Evolutionary conservation across 208 protist genomes (phyloP), one percentile per base, ranked within the genome.

Genomic region (Crithidia expoeki): DNA sequence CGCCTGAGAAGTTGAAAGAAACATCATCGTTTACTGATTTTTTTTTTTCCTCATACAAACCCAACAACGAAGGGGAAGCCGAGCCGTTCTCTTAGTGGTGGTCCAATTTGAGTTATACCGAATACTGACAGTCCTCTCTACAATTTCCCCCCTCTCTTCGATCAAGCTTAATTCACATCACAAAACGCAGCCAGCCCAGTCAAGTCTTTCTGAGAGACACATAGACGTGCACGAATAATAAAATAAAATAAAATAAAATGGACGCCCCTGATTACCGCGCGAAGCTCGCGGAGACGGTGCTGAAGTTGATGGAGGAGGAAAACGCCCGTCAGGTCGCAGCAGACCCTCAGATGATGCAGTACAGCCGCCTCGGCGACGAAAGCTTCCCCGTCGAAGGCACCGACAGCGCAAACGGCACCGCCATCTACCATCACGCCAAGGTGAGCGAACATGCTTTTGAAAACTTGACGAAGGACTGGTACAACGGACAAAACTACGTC

Each of bases 361-460:
- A 87, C 55, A 49, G 58, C 30, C 47, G 61, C 25, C 68, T 79
- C 34, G 83, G 83, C 11, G 50, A 64, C 19, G 69, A 83, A 53
- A 68, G 68, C 21, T 71, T 62, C n/a, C 47, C 71, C 0, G n/a
- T 86, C 14, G 47, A 46, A 1, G 67, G 68, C 42, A 82, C 68
- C 11, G 79, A 88, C 42, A 67, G 52, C n/a, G 16, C 33, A 2
- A 61, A 62, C 30, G 63, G 44, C 65, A 80, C 67, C 10, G 42
- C 82, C 36, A 60, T 85, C 30, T 92, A 92, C 70, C 76, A 81
- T 25, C 65, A 82, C 44, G 38, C 55, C 25, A 74, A 72, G 57
- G 58, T 68, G 30, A 69, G 63, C 49, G 75, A 80, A 21, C 59
- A 79, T 33, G 68, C 80, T 47, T 74, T 82, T 56, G 72, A 68